Evolutionary conservation across 306 rosid genomes (phyloP).

Genomic region (Rosa rugosa): DNA sequence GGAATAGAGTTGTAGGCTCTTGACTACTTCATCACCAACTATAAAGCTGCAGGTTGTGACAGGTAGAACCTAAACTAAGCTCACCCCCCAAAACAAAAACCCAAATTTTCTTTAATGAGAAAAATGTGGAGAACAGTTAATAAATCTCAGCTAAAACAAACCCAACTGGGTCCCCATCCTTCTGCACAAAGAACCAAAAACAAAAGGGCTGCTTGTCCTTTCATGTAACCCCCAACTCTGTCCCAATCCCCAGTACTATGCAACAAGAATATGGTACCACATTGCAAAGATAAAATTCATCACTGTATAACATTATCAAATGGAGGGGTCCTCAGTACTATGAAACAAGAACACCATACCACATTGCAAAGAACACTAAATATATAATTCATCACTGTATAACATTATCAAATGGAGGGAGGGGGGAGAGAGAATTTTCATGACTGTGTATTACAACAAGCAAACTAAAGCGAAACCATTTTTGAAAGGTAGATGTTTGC

Average conservation of each 20-base stretch:
- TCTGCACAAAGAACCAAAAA: neutral
- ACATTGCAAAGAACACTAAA: neutral
- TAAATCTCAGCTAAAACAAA: slow-evolving; percentile 1
- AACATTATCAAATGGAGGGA: neutral
- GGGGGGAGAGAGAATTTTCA: neutral
- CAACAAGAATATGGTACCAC: no score
- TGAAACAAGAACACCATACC: neutral
- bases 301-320: no score
- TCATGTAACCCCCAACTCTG: neutral
- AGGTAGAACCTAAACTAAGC: neutral
- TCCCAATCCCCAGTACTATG: neutral
- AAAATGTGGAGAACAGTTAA: slow-evolving; percentile 1
- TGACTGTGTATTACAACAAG: neutral
- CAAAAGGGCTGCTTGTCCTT: slow-evolving; percentile 4
- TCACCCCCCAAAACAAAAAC: neutral
- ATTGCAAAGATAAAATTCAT: no score
- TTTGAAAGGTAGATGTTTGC: neutral
- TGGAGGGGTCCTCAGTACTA: neutral
- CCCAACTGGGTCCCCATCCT: neutral
- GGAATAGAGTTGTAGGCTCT: neutral
- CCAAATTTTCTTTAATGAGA: neutral
- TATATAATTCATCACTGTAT: neutral
- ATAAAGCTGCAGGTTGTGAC: slow-evolving; percentile 16
- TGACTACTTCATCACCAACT: slow-evolving; percentile 11
- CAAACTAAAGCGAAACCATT: neutral